Evolutionary conservation across 257 asterid genomes (phyloP), one percentile per base, ranked within the genome.

Genomic region (Ocimum tenuiflorum): DNA sequence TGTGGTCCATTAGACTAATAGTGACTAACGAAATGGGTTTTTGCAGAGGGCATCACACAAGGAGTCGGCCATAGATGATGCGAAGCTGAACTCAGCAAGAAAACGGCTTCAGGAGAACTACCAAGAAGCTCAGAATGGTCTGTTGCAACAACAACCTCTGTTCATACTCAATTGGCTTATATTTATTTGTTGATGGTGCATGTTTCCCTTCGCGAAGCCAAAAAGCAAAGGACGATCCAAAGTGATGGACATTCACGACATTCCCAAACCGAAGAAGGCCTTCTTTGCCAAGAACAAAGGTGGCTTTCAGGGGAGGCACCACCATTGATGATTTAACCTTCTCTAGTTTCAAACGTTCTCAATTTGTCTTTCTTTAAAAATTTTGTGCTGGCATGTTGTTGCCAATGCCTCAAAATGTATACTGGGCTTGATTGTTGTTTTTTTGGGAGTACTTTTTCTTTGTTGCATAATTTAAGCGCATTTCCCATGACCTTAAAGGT

Each of bases 51-150:
- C 19, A 18, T 7, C 79, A 14, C 83, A 67, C 17, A 78, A 69
- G 77, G 96, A 89, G 57, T 17, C 94, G 1, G 73, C 33, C 39
- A 41, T 83, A 24, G 99, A 92, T 68, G 81, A 83, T 29, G 99
- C 82, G 65, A 89, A 70, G 86, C 77, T 92, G 61, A 83, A 85
- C 80, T 87, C 96, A 18, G 95, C 99, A 2, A 81, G 97, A 45
- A 84, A 72, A 76, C 78, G 99, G 79, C 97, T 92, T 78, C 99
- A 89, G 12, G 97, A 92, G 85, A 92, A 88, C 76, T 92, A 92
- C 80, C 96, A 92, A 89, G 99, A 92, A 78, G 95, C 95, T 72
- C 68, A 92, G 68, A 92, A 92, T 76, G 98, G 97, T 92, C n/a
- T n/a, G n/a, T n/a, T n/a, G n/a, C n/a, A n/a, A n/a, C n/a, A n/a